Evolutionary conservation across 768 basidiomycete species (phyloP), one percentile per base, ranked within the genome.

Genomic region (Collybiopsis confluens): DNA sequence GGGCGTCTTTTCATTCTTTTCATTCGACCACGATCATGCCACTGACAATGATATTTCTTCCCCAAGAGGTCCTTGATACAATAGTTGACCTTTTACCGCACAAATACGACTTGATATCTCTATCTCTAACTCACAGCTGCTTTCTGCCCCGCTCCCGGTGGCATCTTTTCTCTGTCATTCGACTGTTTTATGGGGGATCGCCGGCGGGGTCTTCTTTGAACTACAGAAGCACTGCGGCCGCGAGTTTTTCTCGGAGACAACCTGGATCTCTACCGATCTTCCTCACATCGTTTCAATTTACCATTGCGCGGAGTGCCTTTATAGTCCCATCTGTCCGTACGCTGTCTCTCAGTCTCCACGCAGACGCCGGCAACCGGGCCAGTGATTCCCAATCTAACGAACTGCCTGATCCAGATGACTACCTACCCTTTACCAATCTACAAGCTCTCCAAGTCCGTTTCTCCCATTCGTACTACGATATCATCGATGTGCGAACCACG

Each of bases 171-270:
- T 33, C 30, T 13, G 13, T 13, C 5, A 33, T 33, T 33, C 30
- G 30, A 5, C 30, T 40, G 52, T 28, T 44, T 50, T 46, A 40
- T 35, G 40, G 54, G 52, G 54, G 40, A 43, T 45, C 46, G n/a
- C n/a, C n/a, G n/a, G n/a, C n/a, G 20, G 54, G 38, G 8, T 40
- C 38, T 16, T 40, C 38, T 40, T 20, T 40, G 6, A 40, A 40
- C 38, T 40, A 40, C 38, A 16, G n/a, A 16, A 40, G 38, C 16
- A 40, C 38, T 40, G 18, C 15, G 6, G 8, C 18, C 16, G 8
- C n/a, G 4, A 40, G 6, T 33, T 13, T 33, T 33, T 5, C 38
- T 16, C 8, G 5, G 38, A 40, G n/a, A n/a, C 13, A 40, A 16
- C n/a, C 38, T 40, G 5, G 8, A 15, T 16, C 38, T 6, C 38